Conservation (phyloP, 2,329 filamentous ascomycete genomes). For the Pezicula neosporulosa region DNA sequence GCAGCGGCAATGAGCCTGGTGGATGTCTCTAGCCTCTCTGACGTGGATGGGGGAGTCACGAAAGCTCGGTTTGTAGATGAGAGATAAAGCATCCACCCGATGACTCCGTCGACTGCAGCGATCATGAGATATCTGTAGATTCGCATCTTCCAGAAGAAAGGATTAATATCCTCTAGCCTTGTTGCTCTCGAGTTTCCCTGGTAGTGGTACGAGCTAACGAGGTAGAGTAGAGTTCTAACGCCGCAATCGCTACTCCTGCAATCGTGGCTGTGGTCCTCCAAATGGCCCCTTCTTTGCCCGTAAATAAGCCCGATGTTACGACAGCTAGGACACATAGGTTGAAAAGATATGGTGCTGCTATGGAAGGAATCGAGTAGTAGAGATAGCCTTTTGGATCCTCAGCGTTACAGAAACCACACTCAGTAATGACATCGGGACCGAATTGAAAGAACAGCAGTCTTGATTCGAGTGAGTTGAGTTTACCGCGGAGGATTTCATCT, state of each 20-base stretch:
- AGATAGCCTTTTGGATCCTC: slow-evolving; percentile 70
- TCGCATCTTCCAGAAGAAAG: slow-evolving; percentile 68
- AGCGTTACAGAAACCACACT: slow-evolving; percentile 80
- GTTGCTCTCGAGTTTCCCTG: slow-evolving; percentile 60
- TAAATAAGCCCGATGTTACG: slow-evolving; percentile 66
- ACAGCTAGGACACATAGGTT: slow-evolving; percentile 72
- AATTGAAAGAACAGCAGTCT: slow-evolving; percentile 80
- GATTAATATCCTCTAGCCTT: slow-evolving; percentile 60
- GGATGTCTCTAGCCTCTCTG: slow-evolving; percentile 62
- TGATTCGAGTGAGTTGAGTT: slow-evolving; percentile 68
- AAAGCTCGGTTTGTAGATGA: slow-evolving; percentile 79
- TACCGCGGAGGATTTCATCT: slow-evolving; percentile 64
- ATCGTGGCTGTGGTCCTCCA: slow-evolving; percentile 74
- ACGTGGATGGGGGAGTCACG: slow-evolving; percentile 53
- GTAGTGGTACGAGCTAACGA: slow-evolving; percentile 62
- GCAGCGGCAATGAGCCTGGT: slow-evolving; percentile 54
- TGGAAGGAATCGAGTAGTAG: slow-evolving; percentile 72
- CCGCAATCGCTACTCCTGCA: slow-evolving; percentile 52
- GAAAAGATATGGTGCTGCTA: slow-evolving; percentile 73
- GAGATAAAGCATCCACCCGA: slow-evolving; percentile 69
- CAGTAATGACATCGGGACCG: slow-evolving; percentile 69
- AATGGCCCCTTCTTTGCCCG: slow-evolving; percentile 57
- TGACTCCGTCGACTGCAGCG: slow-evolving; percentile 56
- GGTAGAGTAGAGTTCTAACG: slow-evolving; percentile 67
- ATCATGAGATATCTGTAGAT: slow-evolving; percentile 61